Percentiles rank a stretch among this genome's conserved stretches.
phyloP scores from a whole-genome alignment of 768 basidiomycete genomes.

The Lepiota subincarnata region DNA sequence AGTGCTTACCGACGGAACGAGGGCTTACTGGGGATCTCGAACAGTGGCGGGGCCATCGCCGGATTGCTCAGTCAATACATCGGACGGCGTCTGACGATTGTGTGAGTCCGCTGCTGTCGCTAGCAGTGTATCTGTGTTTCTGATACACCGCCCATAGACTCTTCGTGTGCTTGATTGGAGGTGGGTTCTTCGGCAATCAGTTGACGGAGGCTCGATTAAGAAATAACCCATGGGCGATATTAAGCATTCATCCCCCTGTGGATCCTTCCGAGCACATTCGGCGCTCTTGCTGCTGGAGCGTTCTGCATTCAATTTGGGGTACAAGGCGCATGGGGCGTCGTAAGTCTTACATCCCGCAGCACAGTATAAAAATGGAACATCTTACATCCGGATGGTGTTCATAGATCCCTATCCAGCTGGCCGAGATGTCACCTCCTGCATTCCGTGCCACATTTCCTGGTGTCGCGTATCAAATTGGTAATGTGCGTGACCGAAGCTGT shows the following conservation, averaged over 20 bases:
- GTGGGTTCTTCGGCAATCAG: slow-evolving; percentile 19
- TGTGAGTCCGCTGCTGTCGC: slow-evolving; percentile 32
- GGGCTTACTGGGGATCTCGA: neutral
- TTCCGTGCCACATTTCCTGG: slow-evolving; percentile 89
- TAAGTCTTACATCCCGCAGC: slow-evolving; percentile 43
- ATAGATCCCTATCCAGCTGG: slow-evolving; percentile 69
- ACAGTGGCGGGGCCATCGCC: slow-evolving; percentile 65
- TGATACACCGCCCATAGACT: slow-evolving; percentile 27
- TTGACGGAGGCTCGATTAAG: neutral
- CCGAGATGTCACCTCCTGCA: slow-evolving; percentile 83
- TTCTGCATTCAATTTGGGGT: slow-evolving; percentile 87
- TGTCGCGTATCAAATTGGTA: slow-evolving; percentile 80
- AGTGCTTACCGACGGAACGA: neutral
- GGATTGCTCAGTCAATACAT: slow-evolving; percentile 71
- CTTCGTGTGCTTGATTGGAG: slow-evolving; percentile 53
- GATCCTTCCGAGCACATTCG: slow-evolving; percentile 73
- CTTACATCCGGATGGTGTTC: slow-evolving; percentile 17
- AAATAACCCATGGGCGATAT: neutral
- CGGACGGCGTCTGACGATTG: slow-evolving; percentile 80
- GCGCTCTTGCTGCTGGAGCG: slow-evolving; percentile 72
- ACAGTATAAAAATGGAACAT: slow-evolving; percentile 33
- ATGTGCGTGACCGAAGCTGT: slow-evolving; percentile 34
- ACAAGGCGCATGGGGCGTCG: slow-evolving; percentile 89
- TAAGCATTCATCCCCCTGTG: slow-evolving; percentile 73
- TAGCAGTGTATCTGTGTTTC: neutral